Percentiles rank a stretch among this genome's conserved stretches.
Evolutionary conservation across 1,139 yeast species (phyloP).

Genomic region (Suhomyces atakaporum): DNA sequence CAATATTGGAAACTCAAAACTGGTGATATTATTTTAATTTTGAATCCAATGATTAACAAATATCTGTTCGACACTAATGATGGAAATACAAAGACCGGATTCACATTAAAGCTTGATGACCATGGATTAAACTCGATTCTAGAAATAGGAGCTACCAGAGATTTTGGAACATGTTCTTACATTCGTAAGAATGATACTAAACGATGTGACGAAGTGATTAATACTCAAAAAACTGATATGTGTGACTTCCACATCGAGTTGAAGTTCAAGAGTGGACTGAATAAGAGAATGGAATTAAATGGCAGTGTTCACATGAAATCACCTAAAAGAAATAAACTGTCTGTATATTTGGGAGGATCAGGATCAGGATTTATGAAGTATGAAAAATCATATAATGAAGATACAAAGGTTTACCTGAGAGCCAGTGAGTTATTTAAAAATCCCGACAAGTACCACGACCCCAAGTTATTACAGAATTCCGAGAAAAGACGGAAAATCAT

Average conservation of each 20-base stretch:
- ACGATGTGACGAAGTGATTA: conserved; percentile 61
- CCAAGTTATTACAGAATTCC: conserved; percentile 43
- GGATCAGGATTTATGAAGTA: conserved; percentile 12
- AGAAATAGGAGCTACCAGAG: conserved; percentile 72
- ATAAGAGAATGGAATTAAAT: conserved; percentile 73
- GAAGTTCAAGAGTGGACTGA: conserved; percentile 52
- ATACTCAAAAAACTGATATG: conserved; percentile 50
- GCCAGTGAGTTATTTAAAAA: conserved; percentile 35
- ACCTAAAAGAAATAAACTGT: conserved; percentile 30
- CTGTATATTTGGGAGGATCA: conserved; percentile 21
- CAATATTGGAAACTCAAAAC: conserved; percentile 69
- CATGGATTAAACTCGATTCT: conserved; percentile 52
- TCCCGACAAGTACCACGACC: conserved; percentile 47
- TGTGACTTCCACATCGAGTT: conserved; percentile 76
- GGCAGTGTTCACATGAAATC: conserved; percentile 53
- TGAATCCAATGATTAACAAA: conserved; percentile 65
- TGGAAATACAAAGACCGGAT: conserved; percentile 35
- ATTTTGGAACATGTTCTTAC: conserved; percentile 69
- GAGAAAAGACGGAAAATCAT: conserved; percentile 34
- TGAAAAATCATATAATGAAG: conserved; percentile 27
- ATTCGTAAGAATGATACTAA: conserved; percentile 41
- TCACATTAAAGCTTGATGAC: conserved; percentile 60
- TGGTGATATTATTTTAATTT: conserved; percentile 73
- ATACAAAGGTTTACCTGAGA: conserved; percentile 23
- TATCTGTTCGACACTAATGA: conserved; percentile 14